These are phyloP conservation scores for Erodium chrysanthum DNA, from an alignment of 441 rosid genomes.

Conservation along the genomic window DNA sequence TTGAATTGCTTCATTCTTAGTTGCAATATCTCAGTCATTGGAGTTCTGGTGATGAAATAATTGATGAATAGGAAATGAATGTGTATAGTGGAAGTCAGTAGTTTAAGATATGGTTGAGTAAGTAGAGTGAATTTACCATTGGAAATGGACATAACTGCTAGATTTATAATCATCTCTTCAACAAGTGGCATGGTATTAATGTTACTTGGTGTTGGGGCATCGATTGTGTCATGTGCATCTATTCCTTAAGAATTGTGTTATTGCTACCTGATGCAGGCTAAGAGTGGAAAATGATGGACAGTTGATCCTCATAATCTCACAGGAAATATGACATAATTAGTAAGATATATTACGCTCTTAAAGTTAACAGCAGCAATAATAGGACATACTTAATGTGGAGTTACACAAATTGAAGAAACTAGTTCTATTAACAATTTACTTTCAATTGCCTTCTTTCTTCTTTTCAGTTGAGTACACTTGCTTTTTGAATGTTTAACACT, in stretches of 20 bases:
- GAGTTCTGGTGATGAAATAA: not conserved
- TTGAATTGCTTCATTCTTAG: not conserved
- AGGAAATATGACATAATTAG: not conserved
- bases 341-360: not conserved
- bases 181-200: not conserved
- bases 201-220: not conserved
- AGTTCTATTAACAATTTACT: not conserved
- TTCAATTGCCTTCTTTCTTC: not conserved
- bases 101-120: not conserved
- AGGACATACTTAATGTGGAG: not conserved
- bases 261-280: not conserved
- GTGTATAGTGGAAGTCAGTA: not conserved
- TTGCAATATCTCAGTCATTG: not conserved
- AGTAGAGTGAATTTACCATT: too few species aligned
- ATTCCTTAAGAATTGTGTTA: not conserved
- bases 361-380: not conserved
- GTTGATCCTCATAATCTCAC: not conserved
- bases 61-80: not conserved
- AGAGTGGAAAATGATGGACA: too few species aligned
- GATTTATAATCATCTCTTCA: not conserved
- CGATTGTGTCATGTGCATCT: not conserved
- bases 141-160: not conserved
- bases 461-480: not conserved
- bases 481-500: not conserved
- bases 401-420: not conserved